Evolutionary conservation across 306 rosid species (phyloP).

Genomic region (Vigna radiata): DNA sequence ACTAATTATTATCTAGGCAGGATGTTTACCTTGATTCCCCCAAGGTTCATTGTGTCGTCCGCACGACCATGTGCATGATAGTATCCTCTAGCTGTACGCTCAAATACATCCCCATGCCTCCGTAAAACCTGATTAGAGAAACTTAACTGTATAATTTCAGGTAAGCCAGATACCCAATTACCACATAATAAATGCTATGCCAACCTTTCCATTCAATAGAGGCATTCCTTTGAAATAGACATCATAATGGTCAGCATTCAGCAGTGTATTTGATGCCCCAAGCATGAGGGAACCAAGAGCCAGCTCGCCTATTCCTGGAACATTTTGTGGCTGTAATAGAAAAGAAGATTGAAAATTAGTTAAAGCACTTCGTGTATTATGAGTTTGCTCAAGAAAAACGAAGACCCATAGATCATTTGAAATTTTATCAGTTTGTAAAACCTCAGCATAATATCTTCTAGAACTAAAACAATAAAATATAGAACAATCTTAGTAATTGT

Average conservation of each 20-base stretch:
- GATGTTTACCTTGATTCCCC: constrained; percentile 88
- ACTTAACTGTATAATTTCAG: constrained; percentile 30
- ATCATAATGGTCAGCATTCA: constrained; percentile 87
- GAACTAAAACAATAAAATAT: constrained; percentile 7
- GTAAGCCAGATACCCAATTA: background rate
- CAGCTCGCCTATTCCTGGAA: constrained; percentile 93
- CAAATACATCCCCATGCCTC: constrained; percentile 96
- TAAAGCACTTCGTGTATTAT: background rate
- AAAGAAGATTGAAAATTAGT: constrained; percentile 22
- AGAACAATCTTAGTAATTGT: background rate
- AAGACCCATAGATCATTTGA: constrained; percentile 18
- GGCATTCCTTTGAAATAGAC: constrained; percentile 96
- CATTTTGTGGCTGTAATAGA: constrained; percentile 65
- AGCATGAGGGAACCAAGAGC: constrained; percentile 85
- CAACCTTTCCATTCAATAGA: constrained; percentile 76
- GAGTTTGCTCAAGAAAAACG: constrained; percentile 18
- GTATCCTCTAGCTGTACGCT: constrained; percentile 77
- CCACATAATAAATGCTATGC: constrained; percentile 32
- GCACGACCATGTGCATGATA: constrained; percentile 97
- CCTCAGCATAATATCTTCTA: background rate
- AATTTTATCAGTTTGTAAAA: constrained; percentile 10
- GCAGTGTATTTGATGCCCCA: constrained; percentile 80
- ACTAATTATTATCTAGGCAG: constrained; percentile 7
- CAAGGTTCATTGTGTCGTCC: constrained; percentile 97
- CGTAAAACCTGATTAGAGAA: constrained; percentile 67